Percentiles rank a stretch among this genome's conserved stretches.
These are phyloP conservation scores for Barnettozyma wickerhamii DNA, from an alignment of 805 yeast genomes.

Conservation along the genomic window DNA sequence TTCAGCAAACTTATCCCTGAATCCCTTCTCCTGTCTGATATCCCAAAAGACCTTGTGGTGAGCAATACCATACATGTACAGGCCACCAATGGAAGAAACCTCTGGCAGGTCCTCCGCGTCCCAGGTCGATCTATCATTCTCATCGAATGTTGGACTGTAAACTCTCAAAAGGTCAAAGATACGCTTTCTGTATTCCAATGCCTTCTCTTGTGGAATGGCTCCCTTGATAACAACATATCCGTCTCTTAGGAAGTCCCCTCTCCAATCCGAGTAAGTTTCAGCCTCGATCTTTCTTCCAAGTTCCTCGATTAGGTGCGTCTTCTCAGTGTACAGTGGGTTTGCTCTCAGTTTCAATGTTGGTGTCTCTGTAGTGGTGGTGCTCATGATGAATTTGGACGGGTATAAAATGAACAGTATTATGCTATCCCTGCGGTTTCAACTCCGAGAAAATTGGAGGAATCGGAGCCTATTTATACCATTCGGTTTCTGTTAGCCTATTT, in stretches of 20 bases:
- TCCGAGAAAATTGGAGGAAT: too few relatives aligned
- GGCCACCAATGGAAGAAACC: constrained; percentile 17
- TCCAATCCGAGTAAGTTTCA: constrained; percentile 23
- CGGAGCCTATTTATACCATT: too few relatives aligned
- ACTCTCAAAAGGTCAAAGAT: background rate
- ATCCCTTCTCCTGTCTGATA: constrained; percentile 27
- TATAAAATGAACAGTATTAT: too few relatives aligned
- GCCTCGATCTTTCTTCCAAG: constrained; percentile 4
- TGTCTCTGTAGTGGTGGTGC: background rate
- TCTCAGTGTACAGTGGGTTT: constrained; percentile 14
- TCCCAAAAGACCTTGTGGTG: constrained; percentile 35
- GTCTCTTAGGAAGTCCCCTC: too few relatives aligned
- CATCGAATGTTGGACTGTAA: constrained; percentile 21
- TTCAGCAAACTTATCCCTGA: constrained; percentile 25
- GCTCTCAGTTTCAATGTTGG: constrained; percentile 6
- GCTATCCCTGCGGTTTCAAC: too few relatives aligned
- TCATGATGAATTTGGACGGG: background rate
- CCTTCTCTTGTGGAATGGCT: constrained; percentile 17
- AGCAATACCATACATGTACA: constrained; percentile 18
- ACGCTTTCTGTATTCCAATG: background rate
- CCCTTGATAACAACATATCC: constrained; percentile 28
- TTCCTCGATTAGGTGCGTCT: background rate
- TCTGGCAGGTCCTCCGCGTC: constrained; percentile 26
- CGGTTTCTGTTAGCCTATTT: too few relatives aligned
- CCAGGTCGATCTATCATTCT: constrained; percentile 27